Evolutionary conservation across 805 yeast genomes (phyloP).

Genomic region (Starmerella khaoyaiensis): DNA sequence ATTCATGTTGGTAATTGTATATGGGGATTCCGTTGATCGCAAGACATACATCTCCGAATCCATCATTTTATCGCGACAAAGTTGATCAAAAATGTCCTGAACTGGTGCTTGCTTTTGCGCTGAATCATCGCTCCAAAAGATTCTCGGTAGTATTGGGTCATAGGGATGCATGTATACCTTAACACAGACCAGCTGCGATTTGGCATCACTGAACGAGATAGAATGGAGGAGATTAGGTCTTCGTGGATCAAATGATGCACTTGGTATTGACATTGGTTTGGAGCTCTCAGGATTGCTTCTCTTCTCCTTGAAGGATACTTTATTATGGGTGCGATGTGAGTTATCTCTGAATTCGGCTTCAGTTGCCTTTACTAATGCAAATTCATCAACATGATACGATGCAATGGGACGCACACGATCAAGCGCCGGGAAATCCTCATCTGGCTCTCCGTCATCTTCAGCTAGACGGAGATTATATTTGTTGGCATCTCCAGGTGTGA

Average conservation of each 20-base stretch:
- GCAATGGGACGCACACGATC: slow-evolving; percentile 53
- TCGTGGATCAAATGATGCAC: too few species aligned
- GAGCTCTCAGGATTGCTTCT: too few species aligned
- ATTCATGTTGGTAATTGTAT: slow-evolving; percentile 2
- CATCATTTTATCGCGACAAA: slow-evolving; percentile 26
- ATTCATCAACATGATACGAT: slow-evolving; percentile 68
- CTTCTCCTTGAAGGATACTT: slow-evolving; percentile 12
- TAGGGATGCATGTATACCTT: slow-evolving; percentile 27
- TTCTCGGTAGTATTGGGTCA: slow-evolving; percentile 23
- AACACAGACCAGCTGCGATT: slow-evolving; percentile 7
- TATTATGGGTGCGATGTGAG: slow-evolving; percentile 27
- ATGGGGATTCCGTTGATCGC: slow-evolving; percentile 23
- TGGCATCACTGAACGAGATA: background rate
- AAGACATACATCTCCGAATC: slow-evolving; percentile 26
- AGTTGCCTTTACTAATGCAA: slow-evolving; percentile 56
- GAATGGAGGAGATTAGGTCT: background rate
- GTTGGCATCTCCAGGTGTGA: slow-evolving; percentile 40
- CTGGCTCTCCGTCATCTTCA: slow-evolving; percentile 90
- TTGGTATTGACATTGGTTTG: too few species aligned
- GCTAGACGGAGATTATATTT: slow-evolving; percentile 66
- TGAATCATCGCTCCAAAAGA: slow-evolving; percentile 23
- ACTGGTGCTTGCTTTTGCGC: slow-evolving; percentile 16
- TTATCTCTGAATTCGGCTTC: slow-evolving; percentile 27
- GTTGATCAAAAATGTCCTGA: slow-evolving; percentile 22
- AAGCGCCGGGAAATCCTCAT: slow-evolving; percentile 76